These are phyloP conservation scores for Cyphellophora europaea DNA, from an alignment of 2,329 filamentous ascomycete species.

Conservation along the genomic window DNA sequence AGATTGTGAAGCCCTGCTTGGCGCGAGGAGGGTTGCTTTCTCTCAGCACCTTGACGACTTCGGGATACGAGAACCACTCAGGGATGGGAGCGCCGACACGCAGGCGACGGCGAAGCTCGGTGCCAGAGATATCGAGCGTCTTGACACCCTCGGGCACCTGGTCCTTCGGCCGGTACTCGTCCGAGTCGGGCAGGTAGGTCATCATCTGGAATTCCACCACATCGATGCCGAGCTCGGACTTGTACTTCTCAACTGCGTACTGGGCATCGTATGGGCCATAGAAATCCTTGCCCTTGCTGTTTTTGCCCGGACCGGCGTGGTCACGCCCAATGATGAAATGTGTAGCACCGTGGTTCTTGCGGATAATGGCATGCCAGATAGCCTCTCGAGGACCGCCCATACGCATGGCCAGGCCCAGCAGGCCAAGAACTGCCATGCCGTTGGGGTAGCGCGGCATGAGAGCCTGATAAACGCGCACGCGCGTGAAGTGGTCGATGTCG, in stretches of 20 bases:
- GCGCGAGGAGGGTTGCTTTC: conserved; percentile 90
- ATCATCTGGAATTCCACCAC: conserved; percentile 99
- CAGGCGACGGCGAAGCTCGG: conserved; percentile 85
- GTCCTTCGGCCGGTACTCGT: conserved; percentile 92
- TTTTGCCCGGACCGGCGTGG: conserved; percentile 95
- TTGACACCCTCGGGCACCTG: conserved; percentile 74
- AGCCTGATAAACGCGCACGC: conserved; percentile 96
- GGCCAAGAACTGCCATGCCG: conserved; percentile 94
- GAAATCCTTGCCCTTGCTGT: conserved; percentile 93
- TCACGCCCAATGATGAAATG: conserved; percentile 99
- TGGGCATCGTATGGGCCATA: conserved; percentile 98
- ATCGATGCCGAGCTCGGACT: conserved; percentile 92
- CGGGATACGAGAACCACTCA: conserved; percentile 99
- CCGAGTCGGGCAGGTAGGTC: conserved; percentile 94
- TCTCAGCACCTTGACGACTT: conserved; percentile 91
- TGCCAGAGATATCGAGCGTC: conserved; percentile 79
- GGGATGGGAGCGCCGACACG: conserved; percentile 90
- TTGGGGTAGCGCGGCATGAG: conserved; percentile 95
- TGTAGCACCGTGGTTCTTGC: conserved; percentile 97
- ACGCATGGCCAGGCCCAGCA: conserved; percentile 93
- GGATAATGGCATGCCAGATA: conserved; percentile 99
- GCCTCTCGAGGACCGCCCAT: conserved; percentile 98
- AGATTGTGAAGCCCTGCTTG: conserved; percentile 94
- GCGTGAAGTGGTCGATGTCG: conserved; percentile 99
- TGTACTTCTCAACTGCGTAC: conserved; percentile 92